phyloP scores from a whole-genome alignment of 2,329 filamentous ascomycete genomes.

The Talaromyces sp. region DNA sequence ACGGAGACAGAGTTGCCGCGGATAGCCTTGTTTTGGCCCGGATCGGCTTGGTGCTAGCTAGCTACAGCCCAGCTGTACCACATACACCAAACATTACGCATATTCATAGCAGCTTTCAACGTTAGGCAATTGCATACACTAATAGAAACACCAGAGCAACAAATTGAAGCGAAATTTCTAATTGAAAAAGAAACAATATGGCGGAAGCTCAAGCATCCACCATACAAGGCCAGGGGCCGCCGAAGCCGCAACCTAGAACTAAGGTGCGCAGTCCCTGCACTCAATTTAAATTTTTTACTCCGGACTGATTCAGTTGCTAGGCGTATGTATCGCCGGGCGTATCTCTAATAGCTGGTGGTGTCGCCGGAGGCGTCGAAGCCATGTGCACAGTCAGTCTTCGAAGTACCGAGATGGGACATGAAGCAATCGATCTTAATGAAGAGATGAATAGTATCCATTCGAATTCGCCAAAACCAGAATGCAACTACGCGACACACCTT shows the following conservation, averaged over 20 bases:
- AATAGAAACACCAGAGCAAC: not conserved
- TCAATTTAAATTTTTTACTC: not conserved
- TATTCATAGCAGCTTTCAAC: not conserved
- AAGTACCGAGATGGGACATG: too few relatives aligned
- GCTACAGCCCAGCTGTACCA: not conserved
- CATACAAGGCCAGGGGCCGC: not conserved
- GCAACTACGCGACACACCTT: conserved; percentile 46
- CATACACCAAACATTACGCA: not conserved
- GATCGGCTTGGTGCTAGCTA: not conserved
- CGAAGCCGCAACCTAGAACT: not conserved
- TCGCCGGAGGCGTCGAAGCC: conserved; percentile 54
- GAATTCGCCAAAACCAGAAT: conserved; percentile 65
- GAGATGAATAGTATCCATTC: conserved; percentile 54
- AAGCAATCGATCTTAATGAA: not conserved
- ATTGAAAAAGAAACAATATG: not conserved
- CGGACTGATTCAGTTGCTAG: conserved; percentile 3
- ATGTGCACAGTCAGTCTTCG: conserved; percentile 42
- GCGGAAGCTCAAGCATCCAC: conserved; percentile 3
- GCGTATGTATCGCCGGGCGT: conserved; percentile 36
- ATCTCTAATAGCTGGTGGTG: conserved; percentile 50
- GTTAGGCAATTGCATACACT: not conserved
- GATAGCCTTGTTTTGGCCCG: not conserved
- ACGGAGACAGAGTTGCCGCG: conserved; percentile 12
- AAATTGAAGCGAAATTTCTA: not conserved
- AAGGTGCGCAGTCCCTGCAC: not conserved